These are phyloP conservation scores for Royoungia palumana DNA, from an alignment of 768 basidiomycete genomes.

Conservation along the genomic window DNA sequence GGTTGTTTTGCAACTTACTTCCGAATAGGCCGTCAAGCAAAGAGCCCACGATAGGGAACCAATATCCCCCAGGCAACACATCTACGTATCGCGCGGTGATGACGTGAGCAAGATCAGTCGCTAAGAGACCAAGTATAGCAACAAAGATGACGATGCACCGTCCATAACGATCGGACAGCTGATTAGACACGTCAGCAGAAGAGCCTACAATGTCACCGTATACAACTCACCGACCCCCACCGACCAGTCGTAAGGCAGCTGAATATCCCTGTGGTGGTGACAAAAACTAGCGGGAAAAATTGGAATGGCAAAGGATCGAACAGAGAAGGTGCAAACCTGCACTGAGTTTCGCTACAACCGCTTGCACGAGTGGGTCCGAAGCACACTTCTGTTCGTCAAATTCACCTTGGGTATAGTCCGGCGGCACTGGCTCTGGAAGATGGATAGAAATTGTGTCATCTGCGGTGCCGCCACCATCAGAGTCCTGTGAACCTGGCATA, in stretches of 20 bases:
- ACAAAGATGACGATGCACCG: slow-evolving; percentile 62
- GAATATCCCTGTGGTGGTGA: slow-evolving; percentile 65
- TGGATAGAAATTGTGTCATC: neutral
- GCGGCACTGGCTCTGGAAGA: neutral
- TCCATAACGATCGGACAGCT: slow-evolving; percentile 79
- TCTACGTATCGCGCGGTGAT: slow-evolving; percentile 57
- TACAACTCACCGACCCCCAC: slow-evolving; percentile 72
- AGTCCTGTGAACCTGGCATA: neutral
- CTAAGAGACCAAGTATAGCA: slow-evolving; percentile 55
- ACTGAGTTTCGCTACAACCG: slow-evolving; percentile 63
- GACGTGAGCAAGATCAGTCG: slow-evolving; percentile 65
- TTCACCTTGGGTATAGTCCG: neutral
- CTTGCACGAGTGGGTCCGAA: slow-evolving; percentile 68
- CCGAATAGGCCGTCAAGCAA: slow-evolving; percentile 69
- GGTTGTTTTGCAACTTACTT: slow-evolving; percentile 40
- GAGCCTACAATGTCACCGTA: neutral
- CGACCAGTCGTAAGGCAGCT: slow-evolving; percentile 77
- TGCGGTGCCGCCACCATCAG: neutral
- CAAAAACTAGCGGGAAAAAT: slow-evolving; percentile 46
- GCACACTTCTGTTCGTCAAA: slow-evolving; percentile 42
- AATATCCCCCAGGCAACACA: slow-evolving; percentile 74
- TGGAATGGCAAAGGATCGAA: neutral
- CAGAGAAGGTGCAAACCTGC: slow-evolving; percentile 44
- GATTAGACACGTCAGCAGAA: neutral
- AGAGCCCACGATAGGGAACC: slow-evolving; percentile 68